phyloP scores from a whole-genome alignment of 75 land plant species.

The Chamaecyparis obtusa region DNA sequence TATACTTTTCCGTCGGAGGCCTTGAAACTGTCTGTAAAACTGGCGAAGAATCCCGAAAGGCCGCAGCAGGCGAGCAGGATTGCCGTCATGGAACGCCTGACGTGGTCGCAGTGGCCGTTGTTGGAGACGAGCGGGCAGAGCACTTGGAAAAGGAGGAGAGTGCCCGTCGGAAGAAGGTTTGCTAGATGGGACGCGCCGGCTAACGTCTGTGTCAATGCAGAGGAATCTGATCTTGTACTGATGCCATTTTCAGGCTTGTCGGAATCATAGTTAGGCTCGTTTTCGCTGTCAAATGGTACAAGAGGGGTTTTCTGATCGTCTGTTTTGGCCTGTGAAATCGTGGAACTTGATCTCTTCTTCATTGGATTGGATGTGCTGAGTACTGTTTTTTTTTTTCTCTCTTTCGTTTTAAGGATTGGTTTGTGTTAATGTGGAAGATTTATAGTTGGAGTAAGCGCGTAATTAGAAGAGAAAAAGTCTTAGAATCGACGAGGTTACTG shows the following conservation, averaged over 20 bases:
- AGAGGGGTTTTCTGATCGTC: not conserved
- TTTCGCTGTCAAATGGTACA: not conserved
- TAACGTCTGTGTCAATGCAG: not conserved
- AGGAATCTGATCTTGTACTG: not conserved
- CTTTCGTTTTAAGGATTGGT: not conserved
- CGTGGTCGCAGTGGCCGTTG: slow-evolving; percentile 11
- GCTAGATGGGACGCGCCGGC: slow-evolving; percentile 15
- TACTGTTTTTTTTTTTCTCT: not conserved
- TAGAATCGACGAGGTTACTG: not conserved
- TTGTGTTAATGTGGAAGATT: not conserved
- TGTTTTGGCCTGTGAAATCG: not conserved
- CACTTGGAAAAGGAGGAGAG: slow-evolving; percentile 21
- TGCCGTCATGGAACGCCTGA: not conserved
- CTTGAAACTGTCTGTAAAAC: slow-evolving; percentile 70
- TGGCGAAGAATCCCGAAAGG: slow-evolving; percentile 31
- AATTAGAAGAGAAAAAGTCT: not conserved
- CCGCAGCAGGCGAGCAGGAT: slow-evolving; percentile 29
- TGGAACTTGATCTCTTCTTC: not conserved
- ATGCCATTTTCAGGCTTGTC: not conserved
- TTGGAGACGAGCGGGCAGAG: slow-evolving; percentile 14
- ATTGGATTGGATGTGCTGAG: not conserved
- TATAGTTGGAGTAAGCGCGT: not conserved
- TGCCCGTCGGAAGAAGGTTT: slow-evolving; percentile 30
- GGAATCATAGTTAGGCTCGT: not conserved
- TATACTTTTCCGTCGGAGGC: slow-evolving; percentile 43